Conservation (phyloP, 495 filamentous ascomycete genomes). For the Collariella sp. region DNA sequence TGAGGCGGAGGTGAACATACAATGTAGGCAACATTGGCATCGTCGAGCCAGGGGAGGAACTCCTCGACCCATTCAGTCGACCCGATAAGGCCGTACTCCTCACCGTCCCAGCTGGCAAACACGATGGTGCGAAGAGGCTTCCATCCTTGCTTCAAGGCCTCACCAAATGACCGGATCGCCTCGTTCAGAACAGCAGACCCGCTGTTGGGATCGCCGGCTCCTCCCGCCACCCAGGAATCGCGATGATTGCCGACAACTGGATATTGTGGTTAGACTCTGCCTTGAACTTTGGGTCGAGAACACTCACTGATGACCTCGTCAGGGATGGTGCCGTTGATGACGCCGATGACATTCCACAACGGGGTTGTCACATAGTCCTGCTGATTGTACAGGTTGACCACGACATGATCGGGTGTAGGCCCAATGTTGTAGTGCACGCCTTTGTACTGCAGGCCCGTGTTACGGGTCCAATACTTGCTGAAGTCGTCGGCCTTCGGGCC, state of each 20-base stretch:
- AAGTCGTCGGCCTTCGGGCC: constrained; percentile 73
- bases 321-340: constrained; percentile 81
- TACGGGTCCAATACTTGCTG: constrained; percentile 58
- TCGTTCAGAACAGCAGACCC: constrained; percentile 88
- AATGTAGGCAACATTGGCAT: constrained; percentile 74
- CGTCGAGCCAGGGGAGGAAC: constrained; percentile 73
- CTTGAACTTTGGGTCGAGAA: neutral
- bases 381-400: constrained; percentile 75
- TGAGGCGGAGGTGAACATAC: constrained; percentile 4
- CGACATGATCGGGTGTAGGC: constrained; percentile 66
- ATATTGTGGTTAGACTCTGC: neutral
- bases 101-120: constrained; percentile 92
- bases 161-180: constrained; percentile 71
- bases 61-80: constrained; percentile 97
- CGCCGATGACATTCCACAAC: constrained; percentile 89
- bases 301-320: constrained; percentile 53
- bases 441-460: constrained; percentile 66
- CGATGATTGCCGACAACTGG: constrained; percentile 85
- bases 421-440: constrained; percentile 89
- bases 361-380: constrained; percentile 86
- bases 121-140: constrained; percentile 83
- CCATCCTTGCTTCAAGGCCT: constrained; percentile 74
- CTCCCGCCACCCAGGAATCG: constrained; percentile 88
- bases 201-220: constrained; percentile 79
- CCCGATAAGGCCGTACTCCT: constrained; percentile 87